phyloP scores from a whole-genome alignment of 805 yeast genomes.

The Candida quercuum region DNA sequence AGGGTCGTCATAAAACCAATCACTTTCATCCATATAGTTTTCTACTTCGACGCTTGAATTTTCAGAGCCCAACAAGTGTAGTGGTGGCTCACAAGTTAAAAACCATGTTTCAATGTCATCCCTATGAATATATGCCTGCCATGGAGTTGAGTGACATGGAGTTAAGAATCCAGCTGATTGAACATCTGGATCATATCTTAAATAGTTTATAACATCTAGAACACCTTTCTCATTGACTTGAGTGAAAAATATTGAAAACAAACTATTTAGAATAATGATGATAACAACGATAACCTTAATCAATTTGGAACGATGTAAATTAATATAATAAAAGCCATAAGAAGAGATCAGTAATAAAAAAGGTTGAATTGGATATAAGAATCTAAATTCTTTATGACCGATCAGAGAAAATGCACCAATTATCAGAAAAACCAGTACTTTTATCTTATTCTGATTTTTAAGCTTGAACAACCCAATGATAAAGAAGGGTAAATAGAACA shows the following conservation, averaged over 20 bases:
- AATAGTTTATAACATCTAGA: slow-evolving; percentile 52
- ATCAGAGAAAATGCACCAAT: slow-evolving; percentile 56
- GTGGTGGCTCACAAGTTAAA: slow-evolving; percentile 90
- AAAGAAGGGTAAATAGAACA: slow-evolving; percentile 62
- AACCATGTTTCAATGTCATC: slow-evolving; percentile 57
- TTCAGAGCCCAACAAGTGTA: slow-evolving; percentile 28
- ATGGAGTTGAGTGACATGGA: slow-evolving; percentile 98
- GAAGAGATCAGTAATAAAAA: slow-evolving; percentile 51
- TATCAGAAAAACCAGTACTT: slow-evolving; percentile 36
- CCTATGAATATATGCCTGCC: slow-evolving; percentile 79
- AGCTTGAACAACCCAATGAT: slow-evolving; percentile 32
- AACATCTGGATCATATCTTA: slow-evolving; percentile 38
- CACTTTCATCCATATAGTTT: slow-evolving; percentile 80
- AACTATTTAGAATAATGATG: slow-evolving; percentile 32
- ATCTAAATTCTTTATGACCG: slow-evolving; percentile 87
- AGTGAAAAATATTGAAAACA: slow-evolving; percentile 47
- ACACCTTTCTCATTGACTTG: slow-evolving; percentile 85
- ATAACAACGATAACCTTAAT: slow-evolving; percentile 15
- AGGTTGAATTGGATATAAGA: slow-evolving; percentile 83
- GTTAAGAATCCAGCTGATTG: slow-evolving; percentile 72
- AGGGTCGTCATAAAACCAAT: slow-evolving; percentile 70
- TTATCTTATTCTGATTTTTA: slow-evolving; percentile 22
- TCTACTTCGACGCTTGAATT: slow-evolving; percentile 29
- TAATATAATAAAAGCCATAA: slow-evolving; percentile 21
- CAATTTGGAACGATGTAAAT: slow-evolving; percentile 12